A percentile compares a stretch with the other conserved stretches of the same genome.
These are phyloP conservation scores for Alectoria sarmentosa DNA, from an alignment of 495 filamentous ascomycete species.

Conservation along the genomic window DNA sequence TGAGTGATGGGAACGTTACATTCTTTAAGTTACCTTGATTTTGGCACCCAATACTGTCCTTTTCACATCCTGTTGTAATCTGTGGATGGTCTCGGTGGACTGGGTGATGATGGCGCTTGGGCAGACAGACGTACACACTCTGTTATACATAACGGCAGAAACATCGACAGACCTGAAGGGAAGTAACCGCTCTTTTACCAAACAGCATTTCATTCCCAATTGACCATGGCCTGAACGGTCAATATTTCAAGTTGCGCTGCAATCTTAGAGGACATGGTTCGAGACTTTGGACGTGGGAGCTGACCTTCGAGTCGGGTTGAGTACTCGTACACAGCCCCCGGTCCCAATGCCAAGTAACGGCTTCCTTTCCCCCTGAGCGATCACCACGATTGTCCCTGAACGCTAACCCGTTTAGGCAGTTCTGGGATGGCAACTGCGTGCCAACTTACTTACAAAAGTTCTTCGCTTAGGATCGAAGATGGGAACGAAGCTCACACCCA, in stretches of 20 bases:
- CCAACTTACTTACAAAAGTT: not conserved
- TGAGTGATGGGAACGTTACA: not conserved
- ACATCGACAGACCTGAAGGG: not conserved
- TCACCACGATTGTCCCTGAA: not conserved
- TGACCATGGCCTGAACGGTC: not conserved
- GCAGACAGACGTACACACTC: not conserved
- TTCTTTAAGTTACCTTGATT: not conserved
- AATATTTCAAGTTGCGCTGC: not conserved
- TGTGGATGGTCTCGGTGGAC: not conserved
- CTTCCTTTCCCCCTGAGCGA: not conserved
- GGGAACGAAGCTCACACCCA: not conserved
- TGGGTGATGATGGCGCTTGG: not conserved
- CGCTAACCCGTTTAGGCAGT: not conserved
- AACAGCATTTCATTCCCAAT: not conserved
- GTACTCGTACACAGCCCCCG: no score
- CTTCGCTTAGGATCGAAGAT: not conserved
- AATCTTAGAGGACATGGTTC: not conserved
- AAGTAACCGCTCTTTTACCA: not conserved
- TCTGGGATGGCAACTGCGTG: not conserved
- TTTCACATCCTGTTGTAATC: not conserved
- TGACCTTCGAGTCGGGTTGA: not conserved
- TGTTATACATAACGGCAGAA: not conserved
- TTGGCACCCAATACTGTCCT: not conserved
- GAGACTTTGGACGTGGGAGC: not conserved
- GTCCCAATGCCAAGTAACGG: not conserved